These are phyloP conservation scores for Raffaelea ambrosiae DNA, from an alignment of 2,329 filamentous ascomycete genomes.

Conservation along the genomic window DNA sequence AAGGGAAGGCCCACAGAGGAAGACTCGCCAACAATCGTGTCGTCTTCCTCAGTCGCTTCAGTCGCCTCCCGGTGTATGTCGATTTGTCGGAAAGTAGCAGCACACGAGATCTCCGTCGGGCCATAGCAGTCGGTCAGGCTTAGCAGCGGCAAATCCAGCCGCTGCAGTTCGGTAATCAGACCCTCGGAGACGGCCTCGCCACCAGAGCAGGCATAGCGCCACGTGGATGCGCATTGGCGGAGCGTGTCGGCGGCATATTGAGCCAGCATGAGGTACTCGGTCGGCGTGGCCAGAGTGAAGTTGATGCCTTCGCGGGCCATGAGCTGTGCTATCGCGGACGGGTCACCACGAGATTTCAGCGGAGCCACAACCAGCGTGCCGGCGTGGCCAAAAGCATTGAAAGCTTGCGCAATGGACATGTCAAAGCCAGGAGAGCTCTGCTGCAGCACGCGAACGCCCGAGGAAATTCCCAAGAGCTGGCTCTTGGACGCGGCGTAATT, in stretches of 20 bases:
- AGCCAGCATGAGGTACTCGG: not conserved
- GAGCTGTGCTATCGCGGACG: not conserved
- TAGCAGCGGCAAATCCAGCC: not conserved
- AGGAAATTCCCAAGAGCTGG: too few species aligned
- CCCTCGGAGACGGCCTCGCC: not conserved
- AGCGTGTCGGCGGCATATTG: not conserved
- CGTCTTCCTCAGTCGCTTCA: too few species aligned
- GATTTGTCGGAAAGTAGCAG: not conserved
- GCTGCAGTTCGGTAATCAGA: not conserved
- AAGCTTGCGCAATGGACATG: not conserved
- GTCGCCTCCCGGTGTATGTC: not conserved
- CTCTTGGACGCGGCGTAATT: too few species aligned
- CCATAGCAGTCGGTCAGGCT: not conserved
- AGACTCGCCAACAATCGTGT: too few species aligned
- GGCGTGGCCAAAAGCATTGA: not conserved
- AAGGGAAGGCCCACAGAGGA: not conserved
- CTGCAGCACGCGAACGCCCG: not conserved
- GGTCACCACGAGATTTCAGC: not conserved
- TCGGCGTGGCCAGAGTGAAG: not conserved
- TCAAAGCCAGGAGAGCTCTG: not conserved
- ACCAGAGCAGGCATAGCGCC: not conserved
- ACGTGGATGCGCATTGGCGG: not conserved
- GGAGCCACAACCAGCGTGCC: not conserved
- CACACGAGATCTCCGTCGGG: not conserved
- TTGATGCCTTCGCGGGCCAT: not conserved